Percentiles rank a stretch among this genome's conserved stretches.
Evolutionary conservation across 306 rosid species (phyloP).

Genomic region (Glycine soja): DNA sequence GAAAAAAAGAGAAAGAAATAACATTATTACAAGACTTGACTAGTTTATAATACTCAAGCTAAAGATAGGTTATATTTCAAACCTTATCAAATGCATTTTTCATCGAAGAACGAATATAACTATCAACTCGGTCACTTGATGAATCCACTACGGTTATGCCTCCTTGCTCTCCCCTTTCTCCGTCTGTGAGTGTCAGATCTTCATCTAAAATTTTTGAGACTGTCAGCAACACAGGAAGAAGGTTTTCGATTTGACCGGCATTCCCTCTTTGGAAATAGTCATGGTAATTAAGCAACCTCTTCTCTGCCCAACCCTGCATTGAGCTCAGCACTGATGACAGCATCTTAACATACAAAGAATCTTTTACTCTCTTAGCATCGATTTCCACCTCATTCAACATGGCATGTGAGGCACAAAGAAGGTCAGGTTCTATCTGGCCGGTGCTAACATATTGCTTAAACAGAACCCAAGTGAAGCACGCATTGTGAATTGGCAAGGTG

Average conservation of each 20-base stretch:
- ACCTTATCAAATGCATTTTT: conserved; percentile 73
- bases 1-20: neutral
- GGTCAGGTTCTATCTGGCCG: conserved; percentile 78
- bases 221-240: conserved; percentile 74
- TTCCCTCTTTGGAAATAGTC: conserved; percentile 80
- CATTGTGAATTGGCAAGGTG: conserved; percentile 70
- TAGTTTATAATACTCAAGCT: neutral
- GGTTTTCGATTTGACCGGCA: conserved; percentile 70
- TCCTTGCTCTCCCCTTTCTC: conserved; percentile 50
- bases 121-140: conserved; percentile 65
- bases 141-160: conserved; percentile 59
- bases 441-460: conserved; percentile 75
- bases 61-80: neutral
- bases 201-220: conserved; percentile 71
- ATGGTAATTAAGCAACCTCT: conserved; percentile 82
- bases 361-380: conserved; percentile 73
- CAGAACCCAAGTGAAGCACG: conserved; percentile 88
- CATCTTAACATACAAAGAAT: conserved; percentile 60
- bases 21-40: conserved; percentile 14
- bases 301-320: conserved; percentile 77
- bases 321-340: conserved; percentile 67
- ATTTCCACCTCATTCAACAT: conserved; percentile 78
- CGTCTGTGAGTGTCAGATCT: conserved; percentile 65
- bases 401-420: conserved; percentile 74
- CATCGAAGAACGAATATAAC: conserved; percentile 75